phyloP scores from a whole-genome alignment of 768 basidiomycete species.

The Pisolithus microcarpus region DNA sequence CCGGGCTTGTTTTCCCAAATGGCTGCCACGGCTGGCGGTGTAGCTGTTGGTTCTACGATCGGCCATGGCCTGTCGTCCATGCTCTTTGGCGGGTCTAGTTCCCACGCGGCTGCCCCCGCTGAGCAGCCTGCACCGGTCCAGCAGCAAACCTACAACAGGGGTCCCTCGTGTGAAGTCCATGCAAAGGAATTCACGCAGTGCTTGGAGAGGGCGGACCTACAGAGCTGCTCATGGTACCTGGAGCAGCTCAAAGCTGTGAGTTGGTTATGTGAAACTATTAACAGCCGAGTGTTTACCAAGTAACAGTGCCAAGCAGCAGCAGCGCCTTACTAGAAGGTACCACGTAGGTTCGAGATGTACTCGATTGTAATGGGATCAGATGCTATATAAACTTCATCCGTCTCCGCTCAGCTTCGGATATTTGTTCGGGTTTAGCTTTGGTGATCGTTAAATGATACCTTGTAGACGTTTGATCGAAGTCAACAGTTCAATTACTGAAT shows the following conservation, averaged over 20 bases:
- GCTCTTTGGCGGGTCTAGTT: constrained; percentile 72
- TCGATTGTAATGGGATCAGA: constrained; percentile 2
- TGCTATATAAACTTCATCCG: constrained; percentile 5
- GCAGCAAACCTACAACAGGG: constrained; percentile 39
- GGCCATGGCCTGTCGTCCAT: constrained; percentile 87
- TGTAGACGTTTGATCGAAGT: too few relatives aligned
- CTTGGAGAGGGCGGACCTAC: constrained; percentile 72
- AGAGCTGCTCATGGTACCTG: constrained; percentile 79
- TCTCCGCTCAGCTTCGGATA: constrained; percentile 2
- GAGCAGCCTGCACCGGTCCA: constrained; percentile 45
- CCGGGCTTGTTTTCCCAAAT: constrained; percentile 79
- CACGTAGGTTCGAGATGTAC: constrained; percentile 1
- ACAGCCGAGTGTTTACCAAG: not conserved
- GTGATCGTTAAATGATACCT: too few relatives aligned
- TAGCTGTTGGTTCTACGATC: constrained; percentile 80
- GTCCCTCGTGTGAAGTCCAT: constrained; percentile 63
- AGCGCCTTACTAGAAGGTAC: constrained; percentile 39
- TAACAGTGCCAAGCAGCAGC: constrained; percentile 71
- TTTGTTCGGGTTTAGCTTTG: too few relatives aligned
- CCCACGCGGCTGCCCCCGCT: constrained; percentile 32
- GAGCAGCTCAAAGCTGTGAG: constrained; percentile 83
- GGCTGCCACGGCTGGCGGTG: constrained; percentile 87
- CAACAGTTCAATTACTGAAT: too few relatives aligned
- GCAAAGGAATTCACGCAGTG: constrained; percentile 87
- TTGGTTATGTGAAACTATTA: constrained; percentile 6